A percentile compares a stretch with the other conserved stretches of the same genome.
Conservation (phyloP, 1,284 basidiomycete species). For the Marasmius sp. region DNA sequence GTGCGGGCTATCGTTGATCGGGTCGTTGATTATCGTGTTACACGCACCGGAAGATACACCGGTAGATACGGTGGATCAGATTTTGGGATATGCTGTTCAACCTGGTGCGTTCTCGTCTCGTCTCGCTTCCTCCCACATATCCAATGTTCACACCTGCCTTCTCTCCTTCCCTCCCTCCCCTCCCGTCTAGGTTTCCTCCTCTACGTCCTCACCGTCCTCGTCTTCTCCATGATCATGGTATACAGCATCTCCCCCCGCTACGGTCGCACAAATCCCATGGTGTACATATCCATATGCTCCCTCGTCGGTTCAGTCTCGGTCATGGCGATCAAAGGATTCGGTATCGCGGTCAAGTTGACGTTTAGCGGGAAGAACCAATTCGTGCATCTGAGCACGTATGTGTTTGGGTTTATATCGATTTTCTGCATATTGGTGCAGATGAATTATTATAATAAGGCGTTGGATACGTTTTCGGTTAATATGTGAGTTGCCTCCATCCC, state of each 20-base stretch:
- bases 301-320: constrained; percentile 77
- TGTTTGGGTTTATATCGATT: constrained; percentile 85
- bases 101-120: constrained; percentile 84
- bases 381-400: constrained; percentile 90
- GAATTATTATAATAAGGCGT: constrained; percentile 99
- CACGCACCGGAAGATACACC: constrained; percentile 97
- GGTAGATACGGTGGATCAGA: constrained; percentile 93
- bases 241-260: constrained; percentile 85
- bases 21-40: constrained; percentile 93
- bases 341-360: constrained; percentile 90
- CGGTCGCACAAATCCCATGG: constrained; percentile 85
- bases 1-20: constrained; percentile 89
- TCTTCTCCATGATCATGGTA: constrained; percentile 87
- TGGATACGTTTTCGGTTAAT: constrained; percentile 97
- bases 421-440: constrained; percentile 93
- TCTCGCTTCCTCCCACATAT: too few relatives aligned
- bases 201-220: constrained; percentile 85
- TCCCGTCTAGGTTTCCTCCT: constrained; percentile 83
- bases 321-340: constrained; percentile 89
- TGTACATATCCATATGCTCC: constrained; percentile 95
- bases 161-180: too few relatives aligned
- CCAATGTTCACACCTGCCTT: too few relatives aligned
- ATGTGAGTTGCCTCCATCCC: too few relatives aligned
- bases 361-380: constrained; percentile 96
- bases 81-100: constrained; percentile 86